phyloP scores from a whole-genome alignment of 345 rosid genomes.

The Populus simonii region DNA sequence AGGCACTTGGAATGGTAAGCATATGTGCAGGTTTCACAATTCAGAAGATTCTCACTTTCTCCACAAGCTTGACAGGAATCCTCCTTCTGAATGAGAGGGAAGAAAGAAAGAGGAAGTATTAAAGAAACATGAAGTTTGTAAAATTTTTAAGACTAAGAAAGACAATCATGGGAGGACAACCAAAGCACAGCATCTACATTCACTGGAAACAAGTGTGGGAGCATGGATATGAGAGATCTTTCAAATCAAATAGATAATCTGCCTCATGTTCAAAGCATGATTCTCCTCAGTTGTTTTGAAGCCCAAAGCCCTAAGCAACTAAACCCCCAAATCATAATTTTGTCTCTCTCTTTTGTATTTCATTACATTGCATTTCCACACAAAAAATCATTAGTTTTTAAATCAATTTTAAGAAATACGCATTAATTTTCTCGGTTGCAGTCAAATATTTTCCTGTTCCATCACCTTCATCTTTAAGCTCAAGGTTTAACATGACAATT shows the following conservation, averaged over 20 bases:
- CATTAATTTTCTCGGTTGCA: neutral
- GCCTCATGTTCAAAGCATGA: neutral
- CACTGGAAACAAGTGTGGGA: neutral
- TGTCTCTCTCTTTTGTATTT: neutral
- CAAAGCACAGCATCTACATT: neutral
- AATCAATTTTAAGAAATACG: neutral
- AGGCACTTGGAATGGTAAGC: conserved; percentile 80
- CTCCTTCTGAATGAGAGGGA: conserved; percentile 47
- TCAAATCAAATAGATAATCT: neutral
- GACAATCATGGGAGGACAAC: neutral
- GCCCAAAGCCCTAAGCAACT: neutral
- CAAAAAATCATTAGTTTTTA: neutral
- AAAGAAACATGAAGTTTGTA: neutral
- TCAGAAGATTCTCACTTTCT: conserved; percentile 61
- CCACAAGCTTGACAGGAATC: conserved; percentile 90
- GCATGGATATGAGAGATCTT: neutral
- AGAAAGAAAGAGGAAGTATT: conserved; percentile 7
- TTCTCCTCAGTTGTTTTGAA: neutral
- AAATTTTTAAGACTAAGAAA: conserved; percentile 3
- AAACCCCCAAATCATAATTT: neutral
- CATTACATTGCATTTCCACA: neutral
- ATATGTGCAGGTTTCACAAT: conserved; percentile 86
- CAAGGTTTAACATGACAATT: neutral
- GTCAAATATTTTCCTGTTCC: neutral
- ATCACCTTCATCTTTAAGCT: neutral